Conservation (phyloP, 2,329 filamentous ascomycete genomes). For the Ascochyta viciae-villosae region DNA sequence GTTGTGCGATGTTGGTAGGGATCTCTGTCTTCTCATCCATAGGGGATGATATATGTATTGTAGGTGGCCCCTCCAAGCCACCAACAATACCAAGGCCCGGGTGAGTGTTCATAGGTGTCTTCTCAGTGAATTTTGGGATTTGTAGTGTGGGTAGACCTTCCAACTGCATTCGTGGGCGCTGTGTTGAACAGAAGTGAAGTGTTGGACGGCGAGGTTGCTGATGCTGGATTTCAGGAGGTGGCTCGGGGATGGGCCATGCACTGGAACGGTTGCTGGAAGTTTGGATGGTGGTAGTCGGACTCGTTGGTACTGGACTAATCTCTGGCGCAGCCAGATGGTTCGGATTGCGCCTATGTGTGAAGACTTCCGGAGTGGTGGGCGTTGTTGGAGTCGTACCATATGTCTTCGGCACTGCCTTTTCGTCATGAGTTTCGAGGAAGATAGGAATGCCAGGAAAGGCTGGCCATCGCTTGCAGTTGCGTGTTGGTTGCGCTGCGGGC, state of each 20-base stretch:
- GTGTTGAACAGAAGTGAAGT: constrained; percentile 25
- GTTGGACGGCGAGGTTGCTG: constrained; percentile 16
- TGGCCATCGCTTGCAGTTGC: constrained; percentile 28
- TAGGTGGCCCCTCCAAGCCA: too few species aligned
- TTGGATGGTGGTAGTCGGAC: constrained; percentile 27
- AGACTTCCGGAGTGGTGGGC: constrained; percentile 26
- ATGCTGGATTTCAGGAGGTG: constrained; percentile 24
- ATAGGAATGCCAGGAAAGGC: constrained; percentile 35
- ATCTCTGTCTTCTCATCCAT: neutral
- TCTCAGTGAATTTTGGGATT: neutral
- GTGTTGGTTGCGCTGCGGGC: neutral
- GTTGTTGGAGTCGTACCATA: constrained; percentile 34
- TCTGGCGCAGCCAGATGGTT: neutral
- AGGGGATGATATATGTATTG: too few species aligned
- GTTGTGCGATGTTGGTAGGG: constrained; percentile 26
- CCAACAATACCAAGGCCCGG: too few species aligned
- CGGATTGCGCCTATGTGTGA: neutral
- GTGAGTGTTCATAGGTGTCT: too few species aligned
- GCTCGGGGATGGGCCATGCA: constrained; percentile 31
- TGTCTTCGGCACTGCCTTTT: too few species aligned
- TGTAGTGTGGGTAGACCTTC: constrained; percentile 11
- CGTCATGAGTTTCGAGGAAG: constrained; percentile 32
- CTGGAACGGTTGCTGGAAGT: constrained; percentile 25
- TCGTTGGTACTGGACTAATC: neutral
- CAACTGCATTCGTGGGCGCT: constrained; percentile 23